Base-by-base conservation (phyloP, 176 grass and related monocot species). In the Rhynchospora pubera region DNA sequence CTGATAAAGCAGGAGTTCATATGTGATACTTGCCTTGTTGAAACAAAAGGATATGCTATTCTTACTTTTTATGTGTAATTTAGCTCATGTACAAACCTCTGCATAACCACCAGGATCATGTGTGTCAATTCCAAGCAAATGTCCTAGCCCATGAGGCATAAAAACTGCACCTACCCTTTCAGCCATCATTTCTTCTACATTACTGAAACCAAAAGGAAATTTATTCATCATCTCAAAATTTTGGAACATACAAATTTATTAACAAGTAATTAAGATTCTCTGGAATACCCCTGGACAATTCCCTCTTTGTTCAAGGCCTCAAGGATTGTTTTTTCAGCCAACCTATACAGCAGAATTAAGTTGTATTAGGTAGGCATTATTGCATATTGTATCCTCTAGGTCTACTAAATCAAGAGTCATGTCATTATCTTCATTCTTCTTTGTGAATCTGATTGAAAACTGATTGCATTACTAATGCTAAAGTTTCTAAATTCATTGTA, bases 71-170 rank as follows among this genome's bases (percentile, higher is more conserved):
- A 46, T 70, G 39, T 46, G 10, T 30, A 14, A 13, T 76, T 55
- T 52, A 76, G 9, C 48, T 52, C 28, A 78, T 42, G 13, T 71
- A 78, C 32, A 50, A 59, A 97, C 88, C 95, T 93, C 82, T 62
- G 87, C 81, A 92, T 94, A 98, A 39, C 95, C 95, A 24, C 92
- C 95, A 59, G 95, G 92, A 86, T 98, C 95, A 91, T 94, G 95
- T 18, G 95, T 98, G 57, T 98, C 95, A 84, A 98, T 89, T 73
- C 95, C 95, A 87, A 98, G 95, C 8, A 98, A 98, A 85, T 94
- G 95, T 19, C 95, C 95, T 83, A 98, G 87, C 83, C 95, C 92
- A 83, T 94, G 95, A 53, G 92, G 92, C 95, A 98, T 93, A 89
- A 98, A 98, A 78, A 94, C 65, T 87, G 92, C 88, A 73, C 95